Evolutionary conservation across 257 asterid genomes (phyloP).

Genomic region (Ophiorrhiza pumila): DNA sequence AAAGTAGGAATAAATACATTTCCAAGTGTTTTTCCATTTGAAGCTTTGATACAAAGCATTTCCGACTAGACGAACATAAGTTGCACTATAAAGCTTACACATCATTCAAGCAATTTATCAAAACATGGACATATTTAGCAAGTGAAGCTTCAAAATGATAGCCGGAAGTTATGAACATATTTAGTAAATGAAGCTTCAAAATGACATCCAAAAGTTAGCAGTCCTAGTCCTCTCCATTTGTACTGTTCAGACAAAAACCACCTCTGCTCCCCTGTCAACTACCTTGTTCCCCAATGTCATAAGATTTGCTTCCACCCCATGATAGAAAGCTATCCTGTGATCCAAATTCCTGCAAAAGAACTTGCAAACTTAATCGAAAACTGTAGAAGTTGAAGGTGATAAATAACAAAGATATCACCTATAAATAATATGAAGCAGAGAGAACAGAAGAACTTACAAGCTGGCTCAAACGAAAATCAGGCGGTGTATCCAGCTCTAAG

Average conservation of each 20-base stretch:
- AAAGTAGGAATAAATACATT: background rate
- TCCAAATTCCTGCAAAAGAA: constrained; percentile 56
- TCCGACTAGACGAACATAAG: no score
- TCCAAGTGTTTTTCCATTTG: background rate
- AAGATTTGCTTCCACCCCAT: constrained; percentile 63
- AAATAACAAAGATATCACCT: background rate
- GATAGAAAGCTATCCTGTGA: constrained; percentile 86
- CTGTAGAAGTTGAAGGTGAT: background rate
- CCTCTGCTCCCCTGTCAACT: constrained; percentile 5
- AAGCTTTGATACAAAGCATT: no score
- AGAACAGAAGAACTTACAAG: constrained; percentile 43
- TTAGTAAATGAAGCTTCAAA: background rate
- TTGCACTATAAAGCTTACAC: background rate
- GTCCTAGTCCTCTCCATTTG: background rate
- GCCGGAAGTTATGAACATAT: constrained; percentile 3
- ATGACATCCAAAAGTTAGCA: background rate
- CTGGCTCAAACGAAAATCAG: constrained; percentile 83
- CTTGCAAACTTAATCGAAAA: constrained; percentile 14
- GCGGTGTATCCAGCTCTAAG: constrained; percentile 62
- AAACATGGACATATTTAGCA: constrained; percentile 3
- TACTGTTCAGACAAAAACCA: background rate
- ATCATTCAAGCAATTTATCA: background rate
- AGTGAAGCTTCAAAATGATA: background rate
- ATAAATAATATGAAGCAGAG: background rate
- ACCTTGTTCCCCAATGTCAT: constrained; percentile 31